Percentiles rank a stretch among this genome's conserved stretches.
phyloP scores from a whole-genome alignment of 139 green algal species.

The Gonium pectorale region DNA sequence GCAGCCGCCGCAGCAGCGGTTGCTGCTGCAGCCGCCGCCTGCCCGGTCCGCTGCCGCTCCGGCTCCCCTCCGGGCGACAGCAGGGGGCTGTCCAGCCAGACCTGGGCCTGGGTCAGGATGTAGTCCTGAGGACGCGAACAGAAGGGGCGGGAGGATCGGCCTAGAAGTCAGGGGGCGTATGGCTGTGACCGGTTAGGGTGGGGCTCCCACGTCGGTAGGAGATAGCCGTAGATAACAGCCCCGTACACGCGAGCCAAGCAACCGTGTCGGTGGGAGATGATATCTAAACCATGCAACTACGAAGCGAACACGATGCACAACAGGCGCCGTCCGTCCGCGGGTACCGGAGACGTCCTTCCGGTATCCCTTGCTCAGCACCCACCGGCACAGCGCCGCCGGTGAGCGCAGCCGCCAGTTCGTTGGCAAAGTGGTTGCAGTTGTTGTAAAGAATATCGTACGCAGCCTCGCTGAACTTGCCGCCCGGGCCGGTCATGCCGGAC shows the following conservation, averaged over 20 bases:
- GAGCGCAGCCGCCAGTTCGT: conserved; percentile 8
- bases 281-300: no score
- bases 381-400: conserved; percentile 15
- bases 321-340: no score
- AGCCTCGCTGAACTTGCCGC: background rate
- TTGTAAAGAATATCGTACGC: conserved; percentile 36
- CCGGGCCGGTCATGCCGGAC: background rate
- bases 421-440: conserved; percentile 40
- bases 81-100: conserved; percentile 13
- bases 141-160: background rate
- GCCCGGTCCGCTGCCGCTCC: background rate
- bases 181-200: no score
- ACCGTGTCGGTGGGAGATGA: no score
- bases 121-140: background rate
- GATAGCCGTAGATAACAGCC: no score
- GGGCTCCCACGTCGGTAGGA: no score
- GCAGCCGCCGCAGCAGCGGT: background rate
- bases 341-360: no score
- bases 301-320: no score
- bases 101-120: conserved; percentile 12
- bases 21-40: background rate
- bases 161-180: no score
- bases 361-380: no score
- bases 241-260: no score
- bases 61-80: background rate